Evolutionary conservation across 2,329 filamentous ascomycete species (phyloP), one percentile per base, ranked within the genome.

Genomic region (Neonectria sp.): DNA sequence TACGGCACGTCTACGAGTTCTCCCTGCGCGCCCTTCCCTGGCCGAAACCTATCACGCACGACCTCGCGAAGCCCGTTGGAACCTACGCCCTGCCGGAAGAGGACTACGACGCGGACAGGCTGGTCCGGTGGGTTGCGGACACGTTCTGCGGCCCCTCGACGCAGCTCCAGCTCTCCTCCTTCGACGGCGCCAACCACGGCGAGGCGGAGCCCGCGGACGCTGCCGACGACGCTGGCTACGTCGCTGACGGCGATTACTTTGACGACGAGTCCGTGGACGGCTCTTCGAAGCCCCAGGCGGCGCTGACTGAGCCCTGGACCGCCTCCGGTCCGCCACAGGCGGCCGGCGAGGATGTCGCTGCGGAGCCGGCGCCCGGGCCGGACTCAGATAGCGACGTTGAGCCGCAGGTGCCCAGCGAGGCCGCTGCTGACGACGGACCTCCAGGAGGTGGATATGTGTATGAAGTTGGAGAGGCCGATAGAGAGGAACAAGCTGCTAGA

Each of bases 1-100:
- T 64, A 6, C 13, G 27, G 12, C 60, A 67, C 24, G 17, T 55
- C 3, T 60, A 67, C 9, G 65, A 60, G 15, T 67, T 67, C 11
- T 48, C 60, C 13, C 48, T 67, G 6, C 35, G 46, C 6, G 33
- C 55, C 9, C 60, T 67, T n/a, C 65, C 65, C 6, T 67, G 65
- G 65, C 13, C 45, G 4, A 27, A 48, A 12, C 45, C 45, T 4
- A 9, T 48, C 7, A 5, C 15, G 27, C 45, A 25, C n/a, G 45
- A 48, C 12, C 7, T 48, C 7, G 17, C 9, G 13, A 48, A 25
- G 3, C 24, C 45, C 2, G 4, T 48, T 48, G 45, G 21, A 3
- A 24, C 45, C 5, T 27, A 24, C 13, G 13, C 9, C 21, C 15
- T 24, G 21, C 45, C 24, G 21, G 13, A 12, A 2, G 7, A 27